These are phyloP conservation scores for Spathaspora sp. DNA, from an alignment of 1,139 yeast species.

Conservation along the genomic window DNA sequence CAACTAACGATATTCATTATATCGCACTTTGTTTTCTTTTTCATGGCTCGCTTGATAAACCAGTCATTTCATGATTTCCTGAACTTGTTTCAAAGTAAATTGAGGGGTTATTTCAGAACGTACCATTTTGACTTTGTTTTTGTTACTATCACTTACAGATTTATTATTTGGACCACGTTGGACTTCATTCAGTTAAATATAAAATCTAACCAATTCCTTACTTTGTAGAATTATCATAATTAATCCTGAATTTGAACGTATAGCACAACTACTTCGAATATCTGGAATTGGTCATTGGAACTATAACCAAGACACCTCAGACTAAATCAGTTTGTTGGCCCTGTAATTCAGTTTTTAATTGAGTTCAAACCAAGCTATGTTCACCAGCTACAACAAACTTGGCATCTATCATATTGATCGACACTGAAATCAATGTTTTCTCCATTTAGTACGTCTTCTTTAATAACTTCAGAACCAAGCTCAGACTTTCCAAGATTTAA, in stretches of 20 bases:
- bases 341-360: constrained; percentile 22
- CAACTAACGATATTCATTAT: no score
- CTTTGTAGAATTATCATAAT: constrained; percentile 37
- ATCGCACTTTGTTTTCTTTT: no score
- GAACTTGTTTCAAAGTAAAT: constrained; percentile 27
- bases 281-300: constrained; percentile 36
- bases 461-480: constrained; percentile 19
- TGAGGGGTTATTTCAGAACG: constrained; percentile 27
- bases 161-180: constrained; percentile 18
- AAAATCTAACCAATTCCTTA: constrained; percentile 29
- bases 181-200: constrained; percentile 25
- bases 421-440: constrained; percentile 12
- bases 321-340: constrained; percentile 36
- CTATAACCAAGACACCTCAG: constrained; percentile 39
- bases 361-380: constrained; percentile 35
- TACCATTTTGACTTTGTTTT: constrained; percentile 22
- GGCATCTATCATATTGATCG: no score
- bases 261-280: constrained; percentile 31
- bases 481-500: constrained; percentile 17
- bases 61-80: constrained; percentile 28
- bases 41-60: no score
- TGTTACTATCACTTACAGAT: no score
- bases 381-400: constrained; percentile 36
- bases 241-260: constrained; percentile 32
- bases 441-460: constrained; percentile 24